Evolutionary conservation across 371 early-diverging fungal species (phyloP).

Genomic region (Mortierella sp.): DNA sequence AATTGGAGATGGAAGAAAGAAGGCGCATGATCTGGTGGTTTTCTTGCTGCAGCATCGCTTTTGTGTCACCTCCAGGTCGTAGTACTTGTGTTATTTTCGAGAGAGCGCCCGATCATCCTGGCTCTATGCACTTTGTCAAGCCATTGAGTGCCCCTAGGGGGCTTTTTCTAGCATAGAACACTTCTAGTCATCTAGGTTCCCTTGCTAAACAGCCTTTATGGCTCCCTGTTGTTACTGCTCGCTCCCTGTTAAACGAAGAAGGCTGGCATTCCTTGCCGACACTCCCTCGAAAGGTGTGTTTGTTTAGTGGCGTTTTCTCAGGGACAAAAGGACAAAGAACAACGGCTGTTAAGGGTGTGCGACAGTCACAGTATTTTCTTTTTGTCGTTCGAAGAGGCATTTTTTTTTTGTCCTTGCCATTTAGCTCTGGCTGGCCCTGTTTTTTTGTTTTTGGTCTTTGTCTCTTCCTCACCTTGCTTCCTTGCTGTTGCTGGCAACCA

Average conservation of each 20-base stretch:
- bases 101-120: neutral
- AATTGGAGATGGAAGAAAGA: neutral
- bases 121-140: neutral
- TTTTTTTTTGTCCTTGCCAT: neutral
- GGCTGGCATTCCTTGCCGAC: no score
- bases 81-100: no score
- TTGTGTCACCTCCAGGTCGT: neutral
- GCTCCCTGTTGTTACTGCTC: no score
- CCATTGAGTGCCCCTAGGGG: neutral
- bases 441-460: neutral
- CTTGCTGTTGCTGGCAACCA: no score
- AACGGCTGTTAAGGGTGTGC: neutral
- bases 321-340: neutral
- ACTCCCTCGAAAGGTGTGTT: no score
- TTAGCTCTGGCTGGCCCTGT: neutral
- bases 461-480: neutral
- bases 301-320: neutral
- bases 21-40: neutral
- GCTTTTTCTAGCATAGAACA: neutral
- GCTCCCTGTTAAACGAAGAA: no score
- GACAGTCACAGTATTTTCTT: neutral
- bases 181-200: no score
- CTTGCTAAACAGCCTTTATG: no score
- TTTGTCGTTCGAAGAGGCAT: neutral
- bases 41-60: neutral